These are phyloP conservation scores for Mangifera indica DNA, from an alignment of 345 rosid genomes.

Conservation along the genomic window DNA sequence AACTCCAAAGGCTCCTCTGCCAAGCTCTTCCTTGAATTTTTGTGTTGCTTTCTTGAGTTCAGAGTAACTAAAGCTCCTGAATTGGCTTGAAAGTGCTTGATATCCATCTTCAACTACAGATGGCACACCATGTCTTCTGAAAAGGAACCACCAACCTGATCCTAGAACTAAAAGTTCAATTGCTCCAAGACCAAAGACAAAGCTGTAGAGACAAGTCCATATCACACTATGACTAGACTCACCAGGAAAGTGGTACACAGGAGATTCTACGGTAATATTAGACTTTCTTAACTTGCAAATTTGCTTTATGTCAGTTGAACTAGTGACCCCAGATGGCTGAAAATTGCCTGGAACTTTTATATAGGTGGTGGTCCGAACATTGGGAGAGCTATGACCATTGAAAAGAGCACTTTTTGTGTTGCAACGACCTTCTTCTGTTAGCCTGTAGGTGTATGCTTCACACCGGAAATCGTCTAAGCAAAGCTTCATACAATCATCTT, in stretches of 20 bases:
- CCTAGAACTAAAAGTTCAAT: not conserved
- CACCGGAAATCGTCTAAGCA: not conserved
- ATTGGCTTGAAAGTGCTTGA: not conserved
- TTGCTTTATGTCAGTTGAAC: not conserved
- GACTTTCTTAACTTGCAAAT: not conserved
- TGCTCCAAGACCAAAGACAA: not conserved
- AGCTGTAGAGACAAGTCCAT: not conserved
- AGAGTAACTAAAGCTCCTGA: not conserved
- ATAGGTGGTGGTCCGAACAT: not conserved
- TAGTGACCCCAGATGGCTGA: not conserved
- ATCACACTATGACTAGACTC: not conserved
- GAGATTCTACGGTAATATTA: not conserved
- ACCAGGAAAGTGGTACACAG: not conserved
- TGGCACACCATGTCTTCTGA: not conserved
- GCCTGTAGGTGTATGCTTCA: not conserved
- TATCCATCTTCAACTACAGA: not conserved
- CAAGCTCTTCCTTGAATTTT: constrained; percentile 21
- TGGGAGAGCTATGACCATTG: not conserved
- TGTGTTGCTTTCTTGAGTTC: not conserved
- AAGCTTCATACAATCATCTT: not conserved
- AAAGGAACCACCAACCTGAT: not conserved
- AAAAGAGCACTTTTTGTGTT: not conserved
- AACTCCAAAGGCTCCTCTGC: constrained; percentile 45
- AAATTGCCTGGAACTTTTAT: not conserved
- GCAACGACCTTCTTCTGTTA: not conserved